Evolutionary conservation across 768 basidiomycete species (phyloP).

Genomic region (Lactarius trivialis): DNA sequence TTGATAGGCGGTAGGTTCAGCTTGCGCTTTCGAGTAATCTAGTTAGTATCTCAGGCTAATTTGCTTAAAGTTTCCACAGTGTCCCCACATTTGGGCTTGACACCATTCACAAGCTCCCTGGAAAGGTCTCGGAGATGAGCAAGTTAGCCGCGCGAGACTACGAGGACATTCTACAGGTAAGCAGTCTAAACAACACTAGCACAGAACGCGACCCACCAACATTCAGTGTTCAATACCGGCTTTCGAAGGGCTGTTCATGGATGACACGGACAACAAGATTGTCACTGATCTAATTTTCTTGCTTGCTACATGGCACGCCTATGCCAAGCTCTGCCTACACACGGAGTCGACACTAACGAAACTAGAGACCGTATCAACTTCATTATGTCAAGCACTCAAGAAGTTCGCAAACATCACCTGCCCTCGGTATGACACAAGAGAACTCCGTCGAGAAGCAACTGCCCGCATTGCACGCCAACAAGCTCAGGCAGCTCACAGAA

Average conservation of each 20-base stretch:
- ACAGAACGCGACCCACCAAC: background rate
- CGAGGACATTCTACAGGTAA: background rate
- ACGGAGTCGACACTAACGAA: background rate
- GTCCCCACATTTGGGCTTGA: background rate
- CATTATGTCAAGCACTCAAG: background rate
- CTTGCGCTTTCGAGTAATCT: no score
- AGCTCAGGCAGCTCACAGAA: no score
- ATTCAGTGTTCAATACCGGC: background rate
- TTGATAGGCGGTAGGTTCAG: background rate
- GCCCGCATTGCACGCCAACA: no score
- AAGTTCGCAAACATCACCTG: background rate
- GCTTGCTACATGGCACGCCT: background rate
- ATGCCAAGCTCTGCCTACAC: background rate
- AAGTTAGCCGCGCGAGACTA: background rate
- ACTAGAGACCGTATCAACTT: background rate
- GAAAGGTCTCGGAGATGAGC: background rate
- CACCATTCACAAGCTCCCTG: background rate
- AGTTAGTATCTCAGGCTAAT: background rate
- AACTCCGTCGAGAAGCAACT: background rate
- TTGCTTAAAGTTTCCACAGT: background rate
- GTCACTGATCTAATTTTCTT: conserved; percentile 32
- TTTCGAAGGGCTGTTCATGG: conserved; percentile 22
- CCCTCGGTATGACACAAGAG: background rate
- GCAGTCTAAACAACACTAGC: no score
- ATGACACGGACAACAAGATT: conserved; percentile 34